phyloP scores from a whole-genome alignment of 768 basidiomycete species.

The Candolleomyces eurysporus region DNA sequence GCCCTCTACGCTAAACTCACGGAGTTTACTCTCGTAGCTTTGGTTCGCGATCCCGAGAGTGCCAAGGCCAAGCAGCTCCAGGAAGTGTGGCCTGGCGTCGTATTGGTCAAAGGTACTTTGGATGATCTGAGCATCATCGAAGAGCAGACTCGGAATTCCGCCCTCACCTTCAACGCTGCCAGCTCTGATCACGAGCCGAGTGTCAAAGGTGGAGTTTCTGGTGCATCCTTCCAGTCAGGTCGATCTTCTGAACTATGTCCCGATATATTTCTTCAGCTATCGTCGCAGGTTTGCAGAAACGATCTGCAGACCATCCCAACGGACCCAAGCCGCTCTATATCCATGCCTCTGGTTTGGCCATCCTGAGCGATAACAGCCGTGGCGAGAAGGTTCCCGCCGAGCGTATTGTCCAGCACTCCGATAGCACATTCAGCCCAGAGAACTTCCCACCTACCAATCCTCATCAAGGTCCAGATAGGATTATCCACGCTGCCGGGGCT shows the following conservation, averaged over 20 bases:
- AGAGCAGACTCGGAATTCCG: slow-evolving; percentile 31
- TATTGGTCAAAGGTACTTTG: slow-evolving; percentile 36
- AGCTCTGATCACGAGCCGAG: slow-evolving; percentile 36
- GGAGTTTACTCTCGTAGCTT: slow-evolving; percentile 24
- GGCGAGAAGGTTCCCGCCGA: slow-evolving; percentile 33
- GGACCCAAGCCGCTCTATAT: slow-evolving; percentile 41
- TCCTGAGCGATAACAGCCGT: slow-evolving; percentile 37
- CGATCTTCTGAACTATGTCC: background rate
- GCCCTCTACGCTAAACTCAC: slow-evolving; percentile 24
- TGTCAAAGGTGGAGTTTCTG: slow-evolving; percentile 24
- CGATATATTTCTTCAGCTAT: background rate
- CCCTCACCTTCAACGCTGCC: slow-evolving; percentile 40
- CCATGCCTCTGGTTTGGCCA: slow-evolving; percentile 41
- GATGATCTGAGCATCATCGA: slow-evolving; percentile 34
- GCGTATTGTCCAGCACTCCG: slow-evolving; percentile 31
- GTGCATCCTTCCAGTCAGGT: background rate
- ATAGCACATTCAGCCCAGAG: slow-evolving; percentile 33
- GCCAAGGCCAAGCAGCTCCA: slow-evolving; percentile 28
- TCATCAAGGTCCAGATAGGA: slow-evolving; percentile 20
- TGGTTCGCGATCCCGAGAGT: slow-evolving; percentile 31
- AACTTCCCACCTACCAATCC: slow-evolving; percentile 19
- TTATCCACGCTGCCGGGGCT: slow-evolving; percentile 39
- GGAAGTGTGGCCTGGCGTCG: slow-evolving; percentile 30
- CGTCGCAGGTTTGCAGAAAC: background rate
- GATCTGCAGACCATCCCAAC: background rate